Base-by-base conservation (phyloP, 495 filamentous ascomycete species). In the Talaromyces liani region DNA sequence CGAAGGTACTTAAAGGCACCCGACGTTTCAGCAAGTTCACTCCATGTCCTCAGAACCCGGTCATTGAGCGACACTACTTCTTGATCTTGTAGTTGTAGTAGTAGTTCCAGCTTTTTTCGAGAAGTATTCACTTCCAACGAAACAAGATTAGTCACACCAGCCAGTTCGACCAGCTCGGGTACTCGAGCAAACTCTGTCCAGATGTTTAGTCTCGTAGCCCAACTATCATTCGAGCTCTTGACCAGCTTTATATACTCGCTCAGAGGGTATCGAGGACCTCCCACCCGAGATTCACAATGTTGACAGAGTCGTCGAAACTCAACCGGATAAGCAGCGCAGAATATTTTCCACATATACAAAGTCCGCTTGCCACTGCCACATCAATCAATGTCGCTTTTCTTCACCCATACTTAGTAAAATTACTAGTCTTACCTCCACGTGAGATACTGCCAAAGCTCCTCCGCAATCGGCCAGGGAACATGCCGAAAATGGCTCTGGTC, bases 271-370 rank as follows among this genome's bases (percentile, higher is more conserved):
- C 41, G 67, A 10, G 73, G 71, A 8, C 58, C 56, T 5, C 64
- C 63, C 25, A 73, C 69, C 12, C 62, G 66, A 39, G 76, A 67
- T 5, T 58, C 58, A 51, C 70, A 74, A 39, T 71, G 65, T 14
- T 63, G 68, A 20, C 67, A 57, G 20, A 69, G 0, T 14, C 64
- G 31, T 20, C 60, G 56, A 18, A 79, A 79, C 29, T 77, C 39
- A 7, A 36, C n/a, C 4, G 76, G 73, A 62, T 79, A 79, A 12
- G 58, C 64, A 10, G 64, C 72, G 8, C 70, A 65, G 47, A 79
- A 68, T n/a, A 80, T 65, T 49, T 75, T 79, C 78, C 78, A 80
- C 73, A 76, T 75, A 25, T 76, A 63, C 12, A 76, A 27, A 16
- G 77, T 79, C 45, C 68, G 67, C 34, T 78, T 79, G 6, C 70